Evolutionary conservation across 202 grass and related monocot species (phyloP).

Genomic region (Digitaria exilis): DNA sequence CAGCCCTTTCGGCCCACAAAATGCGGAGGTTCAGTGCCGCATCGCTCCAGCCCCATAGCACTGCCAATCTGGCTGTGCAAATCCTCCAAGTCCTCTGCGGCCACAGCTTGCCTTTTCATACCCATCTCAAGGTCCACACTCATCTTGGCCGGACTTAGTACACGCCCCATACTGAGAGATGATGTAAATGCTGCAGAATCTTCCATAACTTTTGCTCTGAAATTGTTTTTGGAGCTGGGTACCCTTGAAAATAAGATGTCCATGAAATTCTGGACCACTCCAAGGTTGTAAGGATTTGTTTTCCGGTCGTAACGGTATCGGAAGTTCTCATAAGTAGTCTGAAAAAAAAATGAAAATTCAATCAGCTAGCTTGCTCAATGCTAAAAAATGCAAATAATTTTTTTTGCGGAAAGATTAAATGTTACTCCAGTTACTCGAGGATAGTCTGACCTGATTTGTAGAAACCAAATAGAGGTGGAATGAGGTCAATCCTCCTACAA

Average conservation of each 20-base stretch:
- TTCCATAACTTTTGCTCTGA: conserved; percentile 62
- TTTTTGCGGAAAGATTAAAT: too few species aligned
- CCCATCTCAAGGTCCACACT: conserved; percentile 65
- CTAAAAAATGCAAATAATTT: conserved; percentile 5
- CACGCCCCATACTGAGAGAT: conserved; percentile 39
- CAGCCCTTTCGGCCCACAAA: conserved; percentile 53
- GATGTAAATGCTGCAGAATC: conserved; percentile 56
- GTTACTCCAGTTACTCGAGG: neutral
- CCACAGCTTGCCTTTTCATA: conserved; percentile 54
- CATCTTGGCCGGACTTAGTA: conserved; percentile 47
- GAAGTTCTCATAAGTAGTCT: conserved; percentile 86
- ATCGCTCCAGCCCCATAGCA: conserved; percentile 52
- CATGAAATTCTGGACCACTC: conserved; percentile 43
- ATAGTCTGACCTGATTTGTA: conserved; percentile 68
- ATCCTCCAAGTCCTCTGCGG: conserved; percentile 64
- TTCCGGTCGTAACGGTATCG: conserved; percentile 57
- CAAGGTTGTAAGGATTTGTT: conserved; percentile 73
- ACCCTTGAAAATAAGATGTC: conserved; percentile 62
- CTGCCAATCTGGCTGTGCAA: conserved; percentile 65
- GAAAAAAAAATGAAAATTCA: conserved; percentile 38
- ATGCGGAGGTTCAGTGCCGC: conserved; percentile 49
- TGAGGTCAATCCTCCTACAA: conserved; percentile 73
- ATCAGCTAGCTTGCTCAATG: neutral
- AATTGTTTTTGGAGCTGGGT: conserved; percentile 66
- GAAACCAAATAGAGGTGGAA: conserved; percentile 77